phyloP scores from a whole-genome alignment of 2,329 filamentous ascomycete species.

The Colletotrichum musicola region DNA sequence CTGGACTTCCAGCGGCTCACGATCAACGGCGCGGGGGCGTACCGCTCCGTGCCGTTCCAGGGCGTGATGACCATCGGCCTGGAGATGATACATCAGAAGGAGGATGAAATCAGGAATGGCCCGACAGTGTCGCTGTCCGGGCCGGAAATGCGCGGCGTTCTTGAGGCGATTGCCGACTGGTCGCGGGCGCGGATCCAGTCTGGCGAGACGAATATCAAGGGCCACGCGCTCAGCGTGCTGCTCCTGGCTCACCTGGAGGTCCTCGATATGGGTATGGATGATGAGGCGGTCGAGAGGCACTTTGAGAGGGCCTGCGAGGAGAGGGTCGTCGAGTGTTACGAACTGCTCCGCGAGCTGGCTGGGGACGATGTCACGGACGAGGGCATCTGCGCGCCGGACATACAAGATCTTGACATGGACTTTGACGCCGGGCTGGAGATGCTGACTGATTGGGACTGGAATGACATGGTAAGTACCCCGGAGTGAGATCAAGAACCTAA shows the following conservation, averaged over 20 bases:
- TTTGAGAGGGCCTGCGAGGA: constrained; percentile 46
- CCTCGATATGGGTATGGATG: constrained; percentile 45
- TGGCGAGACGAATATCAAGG: constrained; percentile 60
- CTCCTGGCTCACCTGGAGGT: constrained; percentile 53
- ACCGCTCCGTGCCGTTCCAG: constrained; percentile 56
- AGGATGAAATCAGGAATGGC: constrained; percentile 53
- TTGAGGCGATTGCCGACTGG: constrained; percentile 49
- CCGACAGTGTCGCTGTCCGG: constrained; percentile 47
- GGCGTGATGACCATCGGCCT: constrained; percentile 57
- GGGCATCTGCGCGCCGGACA: constrained; percentile 9
- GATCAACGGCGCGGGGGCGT: constrained; percentile 56
- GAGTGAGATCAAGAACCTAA: constrained; percentile 39
- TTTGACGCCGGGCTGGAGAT: constrained; percentile 37
- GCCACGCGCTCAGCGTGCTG: constrained; percentile 49
- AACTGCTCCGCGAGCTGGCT: constrained; percentile 51
- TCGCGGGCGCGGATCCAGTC: constrained; percentile 50
- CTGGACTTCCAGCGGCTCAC: constrained; percentile 53
- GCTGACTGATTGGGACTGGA: constrained; percentile 47
- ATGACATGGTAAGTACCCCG: constrained; percentile 49
- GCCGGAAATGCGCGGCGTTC: constrained; percentile 48
- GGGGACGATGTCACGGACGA: constrained; percentile 37
- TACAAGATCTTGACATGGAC: constrained; percentile 32
- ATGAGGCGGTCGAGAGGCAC: constrained; percentile 47
- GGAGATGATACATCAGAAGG: constrained; percentile 60
- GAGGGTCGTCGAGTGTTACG: constrained; percentile 46